Base-by-base conservation (phyloP, 495 filamentous ascomycete genomes). In the Xylaria venustula region DNA sequence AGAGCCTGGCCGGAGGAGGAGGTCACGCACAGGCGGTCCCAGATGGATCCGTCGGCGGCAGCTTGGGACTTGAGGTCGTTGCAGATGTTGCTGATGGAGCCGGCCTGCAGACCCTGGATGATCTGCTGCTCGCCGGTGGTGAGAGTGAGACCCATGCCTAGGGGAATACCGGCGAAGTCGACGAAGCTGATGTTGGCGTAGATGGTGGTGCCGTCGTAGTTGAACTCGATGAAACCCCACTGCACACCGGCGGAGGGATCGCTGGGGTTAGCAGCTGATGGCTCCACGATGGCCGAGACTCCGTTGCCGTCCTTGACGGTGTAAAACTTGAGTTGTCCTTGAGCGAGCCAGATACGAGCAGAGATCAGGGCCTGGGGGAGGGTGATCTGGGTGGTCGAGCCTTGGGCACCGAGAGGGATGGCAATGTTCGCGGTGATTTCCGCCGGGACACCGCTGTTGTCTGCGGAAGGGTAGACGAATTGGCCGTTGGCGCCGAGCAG, bases 201-300 rank as follows among this genome's bases (percentile, higher is more conserved):
- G 19, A 80, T 67, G 3, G 70, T 72, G 19, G 59, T 58, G 42
- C 71, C 64, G n/a, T 64, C 64, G 0, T 67, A 77, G 53, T 75
- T 73, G 15, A 81, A 68, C 58, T 81, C 78, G 55, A 79, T 72
- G 45, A 80, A 81, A 40, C 78, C 77, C 77, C 76, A 81, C 64
- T 75, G 76, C 30, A 77, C 53, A 6, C 42, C 72, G 3, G 74
- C 66, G 7, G 67, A 77, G 23, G 78, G 77, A 46, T 81, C 78
- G 3, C 53, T 60, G 8, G 75, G 74, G 68, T 80, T 80, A 17
- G 66, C 66, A 28, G 70, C 66, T 0, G 78, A 72, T 6, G 77
- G 79, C 61, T 79, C 72, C 52, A 78, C 75, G 4, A 79, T 65
- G 19, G 50, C 57, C 0, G 69, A 62, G 7, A 50, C 63, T 23